A percentile compares a stretch with the other conserved stretches of the same genome.
Conservation (phyloP, 129 eudicot genomes). For the Oenanthe sinensis region DNA sequence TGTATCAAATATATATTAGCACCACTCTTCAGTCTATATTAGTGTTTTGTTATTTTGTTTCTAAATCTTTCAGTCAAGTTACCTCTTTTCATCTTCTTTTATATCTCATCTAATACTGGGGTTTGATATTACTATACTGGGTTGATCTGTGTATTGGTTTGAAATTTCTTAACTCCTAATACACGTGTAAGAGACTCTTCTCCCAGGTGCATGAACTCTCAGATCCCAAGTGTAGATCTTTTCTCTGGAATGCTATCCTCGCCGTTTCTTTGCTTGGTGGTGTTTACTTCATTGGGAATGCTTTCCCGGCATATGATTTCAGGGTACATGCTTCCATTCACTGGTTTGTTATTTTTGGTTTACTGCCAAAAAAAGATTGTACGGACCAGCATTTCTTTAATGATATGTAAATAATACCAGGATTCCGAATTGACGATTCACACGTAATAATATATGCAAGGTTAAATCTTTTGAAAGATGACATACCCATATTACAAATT, state of each 20-base stretch:
- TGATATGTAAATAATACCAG: slow-evolving; percentile 22
- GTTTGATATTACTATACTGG: background rate
- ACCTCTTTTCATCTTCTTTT: background rate
- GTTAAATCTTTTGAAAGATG: slow-evolving; percentile 22
- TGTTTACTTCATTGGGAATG: slow-evolving; percentile 43
- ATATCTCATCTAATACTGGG: background rate
- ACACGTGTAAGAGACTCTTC: background rate
- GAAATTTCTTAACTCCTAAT: background rate
- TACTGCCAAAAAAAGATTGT: background rate
- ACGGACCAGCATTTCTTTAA: background rate
- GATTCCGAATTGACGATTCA: slow-evolving; percentile 14
- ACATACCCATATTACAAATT: background rate
- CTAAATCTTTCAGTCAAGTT: background rate
- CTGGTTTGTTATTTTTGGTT: background rate
- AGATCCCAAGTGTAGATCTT: slow-evolving; percentile 43
- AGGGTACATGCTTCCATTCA: slow-evolving; percentile 24
- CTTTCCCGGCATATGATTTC: slow-evolving; percentile 38
- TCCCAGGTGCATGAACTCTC: slow-evolving; percentile 39
- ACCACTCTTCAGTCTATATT: background rate
- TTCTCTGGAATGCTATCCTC: slow-evolving; percentile 29
- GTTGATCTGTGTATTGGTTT: background rate
- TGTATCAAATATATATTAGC: background rate
- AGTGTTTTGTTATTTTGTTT: background rate
- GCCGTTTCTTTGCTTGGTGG: slow-evolving; percentile 38
- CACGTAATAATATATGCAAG: slow-evolving; percentile 29